Conservation (phyloP, 2,329 filamentous ascomycete species). For the Fusarium oligoseptatum region DNA sequence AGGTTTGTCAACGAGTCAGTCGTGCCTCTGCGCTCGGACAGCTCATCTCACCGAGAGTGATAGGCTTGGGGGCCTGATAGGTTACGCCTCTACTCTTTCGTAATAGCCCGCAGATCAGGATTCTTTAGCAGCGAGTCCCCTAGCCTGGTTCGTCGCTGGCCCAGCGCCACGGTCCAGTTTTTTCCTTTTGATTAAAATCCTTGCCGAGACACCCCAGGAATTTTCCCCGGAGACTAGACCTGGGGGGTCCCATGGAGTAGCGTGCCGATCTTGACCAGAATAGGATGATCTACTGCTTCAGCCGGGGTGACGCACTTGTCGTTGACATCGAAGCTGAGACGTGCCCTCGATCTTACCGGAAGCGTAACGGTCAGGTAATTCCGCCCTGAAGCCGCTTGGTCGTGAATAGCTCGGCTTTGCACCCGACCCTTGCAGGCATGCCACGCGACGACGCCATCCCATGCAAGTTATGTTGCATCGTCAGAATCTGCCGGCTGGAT, state of each 20-base stretch:
- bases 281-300: neutral
- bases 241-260: too few relatives aligned
- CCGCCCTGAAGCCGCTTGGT: neutral
- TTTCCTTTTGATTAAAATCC: neutral
- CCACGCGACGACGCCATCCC: neutral
- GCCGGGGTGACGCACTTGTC: neutral
- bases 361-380: neutral
- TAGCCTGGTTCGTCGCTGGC: neutral
- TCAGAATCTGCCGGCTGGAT: neutral
- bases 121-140: neutral
- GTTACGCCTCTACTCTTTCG: neutral
- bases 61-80: neutral
- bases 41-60: neutral
- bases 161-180: slow-evolving; percentile 14
- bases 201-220: neutral
- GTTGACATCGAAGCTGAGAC: neutral
- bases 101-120: slow-evolving; percentile 4
- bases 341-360: neutral
- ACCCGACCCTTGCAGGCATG: neutral
- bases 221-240: neutral
- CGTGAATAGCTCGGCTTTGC: neutral
- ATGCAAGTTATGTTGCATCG: neutral
- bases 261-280: neutral
- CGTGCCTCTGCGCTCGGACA: neutral
- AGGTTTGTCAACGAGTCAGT: neutral